These are phyloP conservation scores for Glycine soja DNA, from an alignment of 306 rosid species.

Conservation along the genomic window DNA sequence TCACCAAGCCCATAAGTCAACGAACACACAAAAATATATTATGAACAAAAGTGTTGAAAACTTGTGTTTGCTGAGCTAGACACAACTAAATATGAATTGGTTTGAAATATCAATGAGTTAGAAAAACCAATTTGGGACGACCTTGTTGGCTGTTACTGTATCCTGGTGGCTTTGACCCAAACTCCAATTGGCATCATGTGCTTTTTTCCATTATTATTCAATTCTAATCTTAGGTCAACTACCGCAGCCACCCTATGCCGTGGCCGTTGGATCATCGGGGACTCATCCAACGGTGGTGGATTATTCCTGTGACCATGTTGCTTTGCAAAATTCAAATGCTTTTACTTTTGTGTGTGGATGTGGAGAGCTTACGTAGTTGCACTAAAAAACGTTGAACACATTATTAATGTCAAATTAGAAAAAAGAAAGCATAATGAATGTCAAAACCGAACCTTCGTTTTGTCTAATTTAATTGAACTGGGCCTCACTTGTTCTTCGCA, in stretches of 20 bases:
- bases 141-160: neutral
- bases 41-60: neutral
- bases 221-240: slow-evolving; percentile 48
- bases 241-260: slow-evolving; percentile 38
- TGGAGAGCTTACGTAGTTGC: slow-evolving; percentile 35
- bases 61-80: slow-evolving; percentile 28
- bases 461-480: neutral
- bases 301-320: neutral
- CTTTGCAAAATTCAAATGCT: slow-evolving; percentile 6
- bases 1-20: slow-evolving; percentile 18
- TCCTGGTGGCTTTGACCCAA: slow-evolving; percentile 31
- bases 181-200: slow-evolving; percentile 43
- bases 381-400: slow-evolving; percentile 29
- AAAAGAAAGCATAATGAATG: slow-evolving; percentile 25
- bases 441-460: slow-evolving; percentile 9
- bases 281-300: slow-evolving; percentile 40
- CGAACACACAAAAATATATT: neutral
- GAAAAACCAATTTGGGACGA: neutral
- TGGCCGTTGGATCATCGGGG: slow-evolving; percentile 44
- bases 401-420: neutral
- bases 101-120: neutral
- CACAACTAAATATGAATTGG: slow-evolving; percentile 24
- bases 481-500: neutral
- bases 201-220: slow-evolving; percentile 35
- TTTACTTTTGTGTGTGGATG: slow-evolving; percentile 36